A percentile compares a stretch with the other conserved stretches of the same genome.
These are phyloP conservation scores for Voacanga thouarsii DNA, from an alignment of 257 asterid genomes.

Conservation along the genomic window DNA sequence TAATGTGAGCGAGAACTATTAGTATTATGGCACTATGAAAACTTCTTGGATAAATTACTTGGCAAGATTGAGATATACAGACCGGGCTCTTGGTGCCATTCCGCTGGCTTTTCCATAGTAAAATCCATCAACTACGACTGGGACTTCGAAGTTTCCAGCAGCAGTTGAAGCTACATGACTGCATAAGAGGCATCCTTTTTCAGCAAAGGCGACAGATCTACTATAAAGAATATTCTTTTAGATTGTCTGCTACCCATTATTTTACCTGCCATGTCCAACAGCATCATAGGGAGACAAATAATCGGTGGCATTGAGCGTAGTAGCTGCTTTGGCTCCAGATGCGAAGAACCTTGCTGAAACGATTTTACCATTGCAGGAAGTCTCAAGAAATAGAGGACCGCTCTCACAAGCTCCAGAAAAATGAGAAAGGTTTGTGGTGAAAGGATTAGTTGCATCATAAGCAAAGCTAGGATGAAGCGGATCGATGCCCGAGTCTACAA, in stretches of 20 bases:
- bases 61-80: neutral
- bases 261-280: slow-evolving; percentile 90
- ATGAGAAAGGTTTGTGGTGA: slow-evolving; percentile 33
- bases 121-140: slow-evolving; percentile 80
- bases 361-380: slow-evolving; percentile 78
- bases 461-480: slow-evolving; percentile 76
- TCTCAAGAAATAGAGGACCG: slow-evolving; percentile 64
- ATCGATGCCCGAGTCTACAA: slow-evolving; percentile 78
- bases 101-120: slow-evolving; percentile 88
- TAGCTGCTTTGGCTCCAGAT: slow-evolving; percentile 60
- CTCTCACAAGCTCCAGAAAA: slow-evolving; percentile 71
- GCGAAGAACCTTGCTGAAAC: slow-evolving; percentile 77
- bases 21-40: too few species aligned
- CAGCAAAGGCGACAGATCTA: neutral
- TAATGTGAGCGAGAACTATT: neutral
- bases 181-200: slow-evolving; percentile 16
- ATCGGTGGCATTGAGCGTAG: slow-evolving; percentile 53
- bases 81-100: slow-evolving; percentile 99
- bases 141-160: slow-evolving; percentile 85
- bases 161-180: slow-evolving; percentile 97
- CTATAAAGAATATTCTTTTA: neutral
- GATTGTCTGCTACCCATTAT: neutral
- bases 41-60: neutral
- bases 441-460: slow-evolving; percentile 49
- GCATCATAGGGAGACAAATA: slow-evolving; percentile 74